phyloP scores from a whole-genome alignment of 2,329 filamentous ascomycete genomes.

The Calonectria pseudoturangicola region DNA sequence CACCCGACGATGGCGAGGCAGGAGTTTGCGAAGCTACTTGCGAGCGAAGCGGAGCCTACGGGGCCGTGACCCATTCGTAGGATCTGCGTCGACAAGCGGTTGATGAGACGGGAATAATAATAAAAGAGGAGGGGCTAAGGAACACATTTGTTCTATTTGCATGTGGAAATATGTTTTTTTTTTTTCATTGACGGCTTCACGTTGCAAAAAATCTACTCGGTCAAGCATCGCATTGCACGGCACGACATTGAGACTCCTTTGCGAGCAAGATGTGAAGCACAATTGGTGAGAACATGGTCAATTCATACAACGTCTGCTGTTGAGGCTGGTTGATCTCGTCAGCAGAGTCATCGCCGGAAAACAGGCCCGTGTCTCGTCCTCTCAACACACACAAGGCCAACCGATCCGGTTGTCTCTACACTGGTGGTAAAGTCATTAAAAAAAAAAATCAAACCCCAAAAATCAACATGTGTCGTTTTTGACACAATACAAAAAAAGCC shows the following conservation, averaged over 20 bases:
- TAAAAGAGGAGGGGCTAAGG: not conserved
- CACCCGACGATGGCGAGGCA: slow-evolving; percentile 38
- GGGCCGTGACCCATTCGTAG: slow-evolving; percentile 9
- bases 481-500: not conserved
- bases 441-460: not conserved
- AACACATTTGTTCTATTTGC: no score
- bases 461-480: slow-evolving; percentile 3
- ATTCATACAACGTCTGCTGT: slow-evolving; percentile 26
- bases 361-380: not conserved
- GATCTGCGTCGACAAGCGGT: not conserved
- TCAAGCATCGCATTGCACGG: not conserved
- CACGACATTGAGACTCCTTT: not conserved
- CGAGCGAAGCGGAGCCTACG: not conserved
- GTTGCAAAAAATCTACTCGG: not conserved
- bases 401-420: slow-evolving; percentile 17
- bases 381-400: not conserved
- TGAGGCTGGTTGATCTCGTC: slow-evolving; percentile 6
- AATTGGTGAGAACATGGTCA: slow-evolving; percentile 6
- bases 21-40: slow-evolving; percentile 44
- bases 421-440: not conserved
- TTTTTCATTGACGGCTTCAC: no score
- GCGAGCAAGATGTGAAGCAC: not conserved
- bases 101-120: not conserved
- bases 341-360: slow-evolving; percentile 1
- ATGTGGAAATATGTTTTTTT: no score